These are phyloP conservation scores for Penicillium bialowiezense DNA, from an alignment of 495 filamentous ascomycete species.

Conservation along the genomic window DNA sequence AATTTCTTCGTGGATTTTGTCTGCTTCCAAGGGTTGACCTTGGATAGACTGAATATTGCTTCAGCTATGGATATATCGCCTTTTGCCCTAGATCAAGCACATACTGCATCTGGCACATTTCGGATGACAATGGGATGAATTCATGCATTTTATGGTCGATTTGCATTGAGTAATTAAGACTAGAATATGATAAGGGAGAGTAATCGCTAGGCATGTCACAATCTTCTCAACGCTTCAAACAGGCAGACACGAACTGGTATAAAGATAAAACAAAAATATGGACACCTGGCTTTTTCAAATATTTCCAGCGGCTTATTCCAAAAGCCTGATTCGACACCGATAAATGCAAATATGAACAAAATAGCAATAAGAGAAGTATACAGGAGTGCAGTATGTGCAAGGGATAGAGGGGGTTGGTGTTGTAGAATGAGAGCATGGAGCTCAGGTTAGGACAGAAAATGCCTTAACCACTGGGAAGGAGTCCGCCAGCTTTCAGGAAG, in stretches of 20 bases:
- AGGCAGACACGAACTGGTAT: not conserved
- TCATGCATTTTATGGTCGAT: not conserved
- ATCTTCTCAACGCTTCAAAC: constrained; percentile 1
- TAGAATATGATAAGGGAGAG: not conserved
- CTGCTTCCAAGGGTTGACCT: too few species aligned
- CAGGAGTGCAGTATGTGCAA: constrained; percentile 5
- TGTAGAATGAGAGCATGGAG: not conserved
- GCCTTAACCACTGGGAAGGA: not conserved
- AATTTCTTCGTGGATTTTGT: too few species aligned
- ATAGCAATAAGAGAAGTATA: constrained; percentile 1
- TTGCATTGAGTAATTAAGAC: not conserved
- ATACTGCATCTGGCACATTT: too few species aligned
- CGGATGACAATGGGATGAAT: too few species aligned
- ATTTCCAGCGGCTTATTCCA: not conserved
- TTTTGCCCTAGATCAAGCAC: too few species aligned
- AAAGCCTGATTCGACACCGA: not conserved
- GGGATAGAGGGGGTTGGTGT: too few species aligned
- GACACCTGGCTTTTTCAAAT: not conserved
- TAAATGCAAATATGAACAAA: constrained; percentile 8
- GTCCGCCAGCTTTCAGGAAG: constrained; percentile 29
- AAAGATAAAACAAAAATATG: not conserved
- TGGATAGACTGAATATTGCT: too few species aligned
- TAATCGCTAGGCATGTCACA: not conserved
- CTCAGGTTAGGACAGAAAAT: not conserved
- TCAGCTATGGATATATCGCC: too few species aligned